Percentiles rank a stretch among this genome's conserved stretches.
Conservation (phyloP, 768 basidiomycete genomes). For the Podaxis pistillaris region DNA sequence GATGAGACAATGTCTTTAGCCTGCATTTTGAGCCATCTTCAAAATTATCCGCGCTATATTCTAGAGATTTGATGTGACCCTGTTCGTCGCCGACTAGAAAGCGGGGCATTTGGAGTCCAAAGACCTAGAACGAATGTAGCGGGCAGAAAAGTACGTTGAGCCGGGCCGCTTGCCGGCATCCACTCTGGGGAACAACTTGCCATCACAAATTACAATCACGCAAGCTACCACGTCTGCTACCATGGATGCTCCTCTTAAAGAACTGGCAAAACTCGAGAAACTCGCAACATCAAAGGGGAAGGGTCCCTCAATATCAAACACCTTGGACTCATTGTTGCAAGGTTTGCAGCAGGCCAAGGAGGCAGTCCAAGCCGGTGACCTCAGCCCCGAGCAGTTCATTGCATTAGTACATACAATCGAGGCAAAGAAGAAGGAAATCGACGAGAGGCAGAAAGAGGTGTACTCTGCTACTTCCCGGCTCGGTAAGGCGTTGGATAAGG, state of each 20-base stretch:
- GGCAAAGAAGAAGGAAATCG: constrained; percentile 76
- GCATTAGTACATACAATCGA: constrained; percentile 61
- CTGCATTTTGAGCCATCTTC: constrained; percentile 31
- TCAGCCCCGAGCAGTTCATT: constrained; percentile 47
- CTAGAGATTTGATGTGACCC: constrained; percentile 67
- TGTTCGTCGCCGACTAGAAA: constrained; percentile 80
- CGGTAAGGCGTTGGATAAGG: constrained; percentile 92
- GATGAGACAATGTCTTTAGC: constrained; percentile 30
- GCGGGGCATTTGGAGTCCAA: constrained; percentile 47
- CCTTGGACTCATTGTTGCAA: constrained; percentile 63
- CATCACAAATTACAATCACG: not conserved
- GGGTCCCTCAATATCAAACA: constrained; percentile 50
- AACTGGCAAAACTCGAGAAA: constrained; percentile 74
- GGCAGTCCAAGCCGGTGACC: constrained; percentile 44
- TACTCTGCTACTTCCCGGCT: constrained; percentile 74
- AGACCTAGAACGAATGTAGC: not conserved
- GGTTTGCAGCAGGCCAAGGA: constrained; percentile 57
- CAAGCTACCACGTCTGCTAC: constrained; percentile 8
- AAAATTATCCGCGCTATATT: constrained; percentile 32
- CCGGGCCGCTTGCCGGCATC: constrained; percentile 1
- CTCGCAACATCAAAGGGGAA: constrained; percentile 56
- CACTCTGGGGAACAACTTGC: not conserved
- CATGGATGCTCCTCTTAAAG: constrained; percentile 79
- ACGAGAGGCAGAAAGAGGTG: constrained; percentile 87
- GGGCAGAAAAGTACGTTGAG: not conserved